Evolutionary conservation across 1,284 basidiomycete species (phyloP).

Genomic region (Papiliotrema fonsecae): DNA sequence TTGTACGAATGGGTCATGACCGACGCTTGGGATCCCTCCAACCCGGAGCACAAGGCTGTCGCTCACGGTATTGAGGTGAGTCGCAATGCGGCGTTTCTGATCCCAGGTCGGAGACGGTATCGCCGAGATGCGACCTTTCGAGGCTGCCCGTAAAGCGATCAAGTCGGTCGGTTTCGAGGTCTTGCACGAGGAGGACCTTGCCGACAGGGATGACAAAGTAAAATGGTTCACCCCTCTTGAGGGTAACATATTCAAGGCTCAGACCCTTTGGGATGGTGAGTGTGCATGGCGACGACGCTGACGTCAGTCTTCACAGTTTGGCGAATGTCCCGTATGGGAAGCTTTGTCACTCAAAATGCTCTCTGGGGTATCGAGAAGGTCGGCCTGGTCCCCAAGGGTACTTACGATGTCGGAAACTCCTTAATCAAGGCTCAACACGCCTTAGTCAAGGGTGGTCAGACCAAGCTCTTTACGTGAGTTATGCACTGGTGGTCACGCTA

Average conservation of each 20-base stretch:
- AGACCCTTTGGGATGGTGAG: slow-evolving; percentile 82
- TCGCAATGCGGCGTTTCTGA: neutral
- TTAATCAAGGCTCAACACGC: slow-evolving; percentile 77
- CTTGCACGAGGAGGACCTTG: slow-evolving; percentile 89
- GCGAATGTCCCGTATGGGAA: slow-evolving; percentile 85
- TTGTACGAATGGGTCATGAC: slow-evolving; percentile 96
- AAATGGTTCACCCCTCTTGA: slow-evolving; percentile 97
- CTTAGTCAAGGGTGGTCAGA: slow-evolving; percentile 77
- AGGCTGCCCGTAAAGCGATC: slow-evolving; percentile 70
- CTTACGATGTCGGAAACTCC: slow-evolving; percentile 82
- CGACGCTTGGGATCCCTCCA: slow-evolving; percentile 82
- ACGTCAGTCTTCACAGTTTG: slow-evolving; percentile 64
- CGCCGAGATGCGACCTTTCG: slow-evolving; percentile 87
- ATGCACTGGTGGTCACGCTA: neutral
- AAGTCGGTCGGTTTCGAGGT: slow-evolving; percentile 82
- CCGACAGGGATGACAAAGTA: slow-evolving; percentile 70
- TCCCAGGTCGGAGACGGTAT: slow-evolving; percentile 83
- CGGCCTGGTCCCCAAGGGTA: slow-evolving; percentile 86
- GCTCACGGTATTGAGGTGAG: slow-evolving; percentile 74
- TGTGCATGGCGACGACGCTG: slow-evolving; percentile 3
- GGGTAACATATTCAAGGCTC: slow-evolving; percentile 85
- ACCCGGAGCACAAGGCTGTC: slow-evolving; percentile 82
- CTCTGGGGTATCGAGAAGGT: slow-evolving; percentile 74
- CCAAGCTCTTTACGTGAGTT: slow-evolving; percentile 61
- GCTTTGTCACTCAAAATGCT: slow-evolving; percentile 75